Evolutionary conservation across 1,139 yeast genomes (phyloP).

Genomic region (Zygosaccharomyces pseudobailii): DNA sequence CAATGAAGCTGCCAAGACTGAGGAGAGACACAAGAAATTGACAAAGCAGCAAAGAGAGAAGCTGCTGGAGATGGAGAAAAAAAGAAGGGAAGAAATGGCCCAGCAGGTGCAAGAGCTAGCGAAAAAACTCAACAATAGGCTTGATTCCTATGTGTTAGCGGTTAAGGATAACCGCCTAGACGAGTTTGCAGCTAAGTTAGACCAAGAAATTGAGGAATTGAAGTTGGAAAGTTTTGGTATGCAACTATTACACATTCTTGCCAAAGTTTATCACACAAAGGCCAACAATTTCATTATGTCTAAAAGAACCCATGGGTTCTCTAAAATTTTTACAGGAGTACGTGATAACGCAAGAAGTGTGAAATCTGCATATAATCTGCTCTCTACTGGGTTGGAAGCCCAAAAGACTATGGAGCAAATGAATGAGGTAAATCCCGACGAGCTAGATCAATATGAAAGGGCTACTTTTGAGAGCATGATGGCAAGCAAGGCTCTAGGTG

Average conservation of each 20-base stretch:
- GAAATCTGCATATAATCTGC: slow-evolving; percentile 61
- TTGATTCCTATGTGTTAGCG: slow-evolving; percentile 35
- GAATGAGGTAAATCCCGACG: slow-evolving; percentile 48
- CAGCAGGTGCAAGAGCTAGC: slow-evolving; percentile 53
- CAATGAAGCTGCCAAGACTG: slow-evolving; percentile 9
- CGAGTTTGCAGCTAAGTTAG: slow-evolving; percentile 41
- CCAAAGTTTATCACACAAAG: slow-evolving; percentile 58
- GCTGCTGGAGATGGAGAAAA: slow-evolving; percentile 48
- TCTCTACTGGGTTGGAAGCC: slow-evolving; percentile 70
- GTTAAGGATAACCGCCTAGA: slow-evolving; percentile 35
- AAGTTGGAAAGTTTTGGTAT: slow-evolving; percentile 81
- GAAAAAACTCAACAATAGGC: slow-evolving; percentile 41
- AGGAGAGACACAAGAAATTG: slow-evolving; percentile 33
- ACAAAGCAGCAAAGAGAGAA: slow-evolving; percentile 53
- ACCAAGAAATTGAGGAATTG: slow-evolving; percentile 60
- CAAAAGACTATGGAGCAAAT: slow-evolving; percentile 70
- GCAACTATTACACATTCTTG: slow-evolving; percentile 67
- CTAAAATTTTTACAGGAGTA: slow-evolving; percentile 58
- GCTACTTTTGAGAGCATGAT: slow-evolving; percentile 61
- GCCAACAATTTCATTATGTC: slow-evolving; percentile 51
- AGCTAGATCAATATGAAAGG: slow-evolving; percentile 47
- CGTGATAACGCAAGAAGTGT: slow-evolving; percentile 72
- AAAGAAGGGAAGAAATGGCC: slow-evolving; percentile 50
- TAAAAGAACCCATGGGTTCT: slow-evolving; percentile 65
- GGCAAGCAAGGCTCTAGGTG: slow-evolving; percentile 69